Evolutionary conservation across 345 rosid species (phyloP).

Genomic region (Salix brachista): DNA sequence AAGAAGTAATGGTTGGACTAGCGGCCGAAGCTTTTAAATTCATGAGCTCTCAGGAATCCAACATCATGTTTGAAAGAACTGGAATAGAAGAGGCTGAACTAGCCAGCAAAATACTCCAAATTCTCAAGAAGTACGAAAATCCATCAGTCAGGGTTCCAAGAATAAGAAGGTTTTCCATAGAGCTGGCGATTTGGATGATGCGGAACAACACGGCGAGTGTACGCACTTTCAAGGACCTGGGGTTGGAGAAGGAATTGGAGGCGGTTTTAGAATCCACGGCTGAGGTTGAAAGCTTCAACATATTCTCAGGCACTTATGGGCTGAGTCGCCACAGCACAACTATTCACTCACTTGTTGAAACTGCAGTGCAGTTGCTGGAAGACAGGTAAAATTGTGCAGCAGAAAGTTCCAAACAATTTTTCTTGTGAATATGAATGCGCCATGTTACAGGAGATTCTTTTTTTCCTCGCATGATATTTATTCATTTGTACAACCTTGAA

Average conservation of each 20-base stretch:
- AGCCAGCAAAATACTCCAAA: slow-evolving; percentile 41
- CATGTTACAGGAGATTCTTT: background rate
- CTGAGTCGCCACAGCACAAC: slow-evolving; percentile 58
- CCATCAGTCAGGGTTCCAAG: slow-evolving; percentile 76
- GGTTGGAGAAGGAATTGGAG: slow-evolving; percentile 54
- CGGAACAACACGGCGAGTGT: slow-evolving; percentile 34
- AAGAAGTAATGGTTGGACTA: slow-evolving; percentile 84
- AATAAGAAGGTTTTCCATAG: slow-evolving; percentile 72
- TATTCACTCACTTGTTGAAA: slow-evolving; percentile 59
- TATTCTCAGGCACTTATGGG: slow-evolving; percentile 74
- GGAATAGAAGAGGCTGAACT: slow-evolving; percentile 48
- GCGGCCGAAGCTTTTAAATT: slow-evolving; percentile 57
- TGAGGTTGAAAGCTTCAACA: slow-evolving; percentile 71
- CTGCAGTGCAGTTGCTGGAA: slow-evolving; percentile 10
- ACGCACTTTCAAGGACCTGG: slow-evolving; percentile 33
- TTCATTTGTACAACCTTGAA: background rate
- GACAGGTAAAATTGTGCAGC: background rate
- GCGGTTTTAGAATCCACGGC: slow-evolving; percentile 64
- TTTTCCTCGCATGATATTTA: background rate
- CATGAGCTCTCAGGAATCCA: slow-evolving; percentile 53
- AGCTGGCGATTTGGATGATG: slow-evolving; percentile 84
- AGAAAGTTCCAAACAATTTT: background rate
- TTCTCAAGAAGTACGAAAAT: slow-evolving; percentile 48
- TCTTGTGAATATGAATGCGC: background rate
- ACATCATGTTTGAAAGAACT: slow-evolving; percentile 33